phyloP scores from a whole-genome alignment of 371 early-diverging fungal genomes.

The Gilbertella persicaria region DNA sequence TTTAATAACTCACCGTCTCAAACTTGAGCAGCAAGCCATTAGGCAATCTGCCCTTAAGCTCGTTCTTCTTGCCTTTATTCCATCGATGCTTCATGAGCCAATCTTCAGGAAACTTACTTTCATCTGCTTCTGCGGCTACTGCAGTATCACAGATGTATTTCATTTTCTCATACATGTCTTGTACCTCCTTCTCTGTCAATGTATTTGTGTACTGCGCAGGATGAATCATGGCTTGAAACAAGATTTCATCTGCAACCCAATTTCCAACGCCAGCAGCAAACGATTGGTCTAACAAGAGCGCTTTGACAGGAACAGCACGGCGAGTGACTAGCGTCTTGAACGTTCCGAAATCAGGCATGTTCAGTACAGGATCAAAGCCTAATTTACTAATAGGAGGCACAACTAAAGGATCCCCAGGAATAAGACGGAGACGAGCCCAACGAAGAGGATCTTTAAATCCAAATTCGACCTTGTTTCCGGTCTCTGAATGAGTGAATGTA shows the following conservation, averaged over 20 bases:
- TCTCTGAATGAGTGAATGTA: conserved; percentile 23
- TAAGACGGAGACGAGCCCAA: conserved; percentile 52
- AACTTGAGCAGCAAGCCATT: conserved; percentile 41
- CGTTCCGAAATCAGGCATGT: conserved; percentile 37
- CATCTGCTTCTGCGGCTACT: conserved; percentile 58
- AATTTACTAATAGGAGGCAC: conserved; percentile 53
- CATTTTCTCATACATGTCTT: conserved; percentile 39
- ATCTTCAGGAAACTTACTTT: conserved; percentile 50
- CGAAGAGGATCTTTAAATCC: conserved; percentile 62
- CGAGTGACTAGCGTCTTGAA: conserved; percentile 36
- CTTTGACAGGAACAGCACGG: conserved; percentile 56
- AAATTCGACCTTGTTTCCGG: conserved; percentile 26
- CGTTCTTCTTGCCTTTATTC: conserved; percentile 52
- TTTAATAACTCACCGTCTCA: conserved; percentile 31
- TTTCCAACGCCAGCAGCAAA: conserved; percentile 75
- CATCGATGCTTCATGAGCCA: conserved; percentile 71
- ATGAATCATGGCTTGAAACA: conserved; percentile 62
- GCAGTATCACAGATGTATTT: conserved; percentile 48
- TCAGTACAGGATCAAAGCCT: conserved; percentile 61
- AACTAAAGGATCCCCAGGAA: conserved; percentile 42
- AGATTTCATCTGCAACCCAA: conserved; percentile 69
- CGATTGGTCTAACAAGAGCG: conserved; percentile 57
- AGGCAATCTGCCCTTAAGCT: conserved; percentile 29
- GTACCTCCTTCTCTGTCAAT: conserved; percentile 45
- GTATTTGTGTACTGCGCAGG: conserved; percentile 57